Evolutionary conservation across 306 rosid genomes (phyloP), one percentile per base, ranked within the genome.

Genomic region (Vigna mungo): DNA sequence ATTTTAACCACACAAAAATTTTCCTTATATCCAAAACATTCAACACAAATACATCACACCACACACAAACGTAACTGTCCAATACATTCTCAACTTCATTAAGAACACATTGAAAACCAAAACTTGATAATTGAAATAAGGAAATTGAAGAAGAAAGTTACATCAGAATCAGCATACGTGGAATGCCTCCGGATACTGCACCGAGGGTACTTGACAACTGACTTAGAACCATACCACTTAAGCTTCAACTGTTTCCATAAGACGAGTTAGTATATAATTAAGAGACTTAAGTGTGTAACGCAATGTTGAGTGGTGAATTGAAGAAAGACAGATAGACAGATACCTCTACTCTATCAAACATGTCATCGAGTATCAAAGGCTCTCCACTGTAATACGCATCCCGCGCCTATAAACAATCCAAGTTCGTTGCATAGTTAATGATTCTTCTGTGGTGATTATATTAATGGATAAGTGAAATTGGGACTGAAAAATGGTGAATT

Each of bases 301-400:
- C 0, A 25, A 54, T 36, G 74, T 11, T 7, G 23, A 20, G 7
- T 55, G 43, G 39, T 5, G 27, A 71, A 71, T 20, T 48, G 39
- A 16, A 55, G 61, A 55, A 21, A 4, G 62, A 34, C 7, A 34
- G 37, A 34, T 6, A 36, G 41, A 36, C 2, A 18, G 1, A n/a
- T 10, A 90, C 97, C 98, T 94, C 98, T 9, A 91, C 89, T 86
- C 94, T 90, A 61, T 92, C 97, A 79, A 92, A 91, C 96, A 94
- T 94, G 72, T 94, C 98, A 79, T 94, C 98, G 37, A 94, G 83
- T n/a, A 94, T 94, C 87, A 94, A 85, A 67, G 98, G 98, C 67
- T 90, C 68, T 8, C 98, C 98, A 37, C 96, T 90, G 84, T 94
- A 94, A 82, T 94, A 94, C 7, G 97, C 89, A 84, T 90, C 97